phyloP scores from a whole-genome alignment of 2,329 filamentous ascomycete genomes.

The Mycosphaerella sp. region DNA sequence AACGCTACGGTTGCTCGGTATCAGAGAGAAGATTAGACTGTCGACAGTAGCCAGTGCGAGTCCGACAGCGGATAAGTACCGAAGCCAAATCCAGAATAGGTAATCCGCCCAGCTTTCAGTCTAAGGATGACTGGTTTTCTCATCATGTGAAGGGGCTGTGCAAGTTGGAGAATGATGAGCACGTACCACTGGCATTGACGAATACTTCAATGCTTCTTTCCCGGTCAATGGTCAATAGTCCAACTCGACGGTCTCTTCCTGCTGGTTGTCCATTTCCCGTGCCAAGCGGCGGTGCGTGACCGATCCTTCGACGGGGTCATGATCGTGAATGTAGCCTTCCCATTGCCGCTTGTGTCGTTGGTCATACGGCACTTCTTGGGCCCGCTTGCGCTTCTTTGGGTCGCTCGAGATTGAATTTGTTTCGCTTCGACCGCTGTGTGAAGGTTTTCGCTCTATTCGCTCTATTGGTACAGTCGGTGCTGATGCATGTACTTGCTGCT shows the following conservation, averaged over 20 bases:
- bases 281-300: slow-evolving; percentile 42
- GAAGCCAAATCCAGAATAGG: slow-evolving; percentile 24
- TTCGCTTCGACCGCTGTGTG: slow-evolving; percentile 21
- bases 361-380: slow-evolving; percentile 28
- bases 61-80: slow-evolving; percentile 25
- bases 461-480: slow-evolving; percentile 2
- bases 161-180: neutral
- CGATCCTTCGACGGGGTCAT: slow-evolving; percentile 32
- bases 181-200: neutral
- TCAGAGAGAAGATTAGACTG: slow-evolving; percentile 36
- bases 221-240: slow-evolving; percentile 43
- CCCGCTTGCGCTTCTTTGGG: slow-evolving; percentile 12
- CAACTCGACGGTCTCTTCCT: slow-evolving; percentile 38
- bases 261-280: slow-evolving; percentile 40
- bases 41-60: slow-evolving; percentile 27
- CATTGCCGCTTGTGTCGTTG: slow-evolving; percentile 33
- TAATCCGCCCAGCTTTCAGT: slow-evolving; percentile 27
- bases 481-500: neutral
- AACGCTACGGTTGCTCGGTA: neutral
- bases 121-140: slow-evolving; percentile 37
- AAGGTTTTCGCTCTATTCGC: slow-evolving; percentile 12
- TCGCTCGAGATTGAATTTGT: slow-evolving; percentile 13
- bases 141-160: slow-evolving; percentile 27
- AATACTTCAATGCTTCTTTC: neutral
- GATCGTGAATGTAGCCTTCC: slow-evolving; percentile 34